phyloP scores from a whole-genome alignment of 805 yeast species.

The Trichomonascus vanleenenianus region DNA sequence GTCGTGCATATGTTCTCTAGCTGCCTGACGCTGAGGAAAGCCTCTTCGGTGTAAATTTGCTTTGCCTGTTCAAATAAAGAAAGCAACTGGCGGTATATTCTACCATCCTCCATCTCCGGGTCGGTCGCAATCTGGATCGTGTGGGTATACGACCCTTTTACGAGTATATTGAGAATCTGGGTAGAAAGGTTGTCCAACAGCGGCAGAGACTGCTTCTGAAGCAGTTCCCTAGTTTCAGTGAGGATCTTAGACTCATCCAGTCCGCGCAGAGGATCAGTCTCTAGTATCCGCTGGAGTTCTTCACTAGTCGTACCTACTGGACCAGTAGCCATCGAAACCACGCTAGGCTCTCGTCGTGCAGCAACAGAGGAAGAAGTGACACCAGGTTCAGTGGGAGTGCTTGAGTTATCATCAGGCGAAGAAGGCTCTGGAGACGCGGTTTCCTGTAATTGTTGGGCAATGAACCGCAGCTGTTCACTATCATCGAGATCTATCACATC shows the following conservation, averaged over 20 bases:
- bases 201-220: slow-evolving; percentile 36
- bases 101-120: slow-evolving; percentile 54
- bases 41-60: slow-evolving; percentile 59
- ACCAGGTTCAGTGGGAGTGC: background rate
- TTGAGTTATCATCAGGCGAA: slow-evolving; percentile 1
- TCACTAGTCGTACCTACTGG: background rate
- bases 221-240: background rate
- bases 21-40: slow-evolving; percentile 62
- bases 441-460: slow-evolving; percentile 21
- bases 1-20: slow-evolving; percentile 24
- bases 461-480: slow-evolving; percentile 22
- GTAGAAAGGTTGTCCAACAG: slow-evolving; percentile 75
- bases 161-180: slow-evolving; percentile 63
- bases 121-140: slow-evolving; percentile 61
- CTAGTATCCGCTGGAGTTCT: background rate
- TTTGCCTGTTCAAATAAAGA: slow-evolving; percentile 73
- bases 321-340: background rate
- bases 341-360: background rate
- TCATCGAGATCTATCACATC: slow-evolving; percentile 12
- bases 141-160: slow-evolving; percentile 68
- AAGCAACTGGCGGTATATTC: slow-evolving; percentile 56
- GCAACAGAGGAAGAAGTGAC: background rate
- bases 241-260: background rate
- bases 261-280: background rate
- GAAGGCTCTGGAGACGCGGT: slow-evolving; percentile 1